A percentile compares a stretch with the other conserved stretches of the same genome.
These are phyloP conservation scores for Warburgia ugandensis DNA, from an alignment of 164 flowering plant species.

Conservation along the genomic window DNA sequence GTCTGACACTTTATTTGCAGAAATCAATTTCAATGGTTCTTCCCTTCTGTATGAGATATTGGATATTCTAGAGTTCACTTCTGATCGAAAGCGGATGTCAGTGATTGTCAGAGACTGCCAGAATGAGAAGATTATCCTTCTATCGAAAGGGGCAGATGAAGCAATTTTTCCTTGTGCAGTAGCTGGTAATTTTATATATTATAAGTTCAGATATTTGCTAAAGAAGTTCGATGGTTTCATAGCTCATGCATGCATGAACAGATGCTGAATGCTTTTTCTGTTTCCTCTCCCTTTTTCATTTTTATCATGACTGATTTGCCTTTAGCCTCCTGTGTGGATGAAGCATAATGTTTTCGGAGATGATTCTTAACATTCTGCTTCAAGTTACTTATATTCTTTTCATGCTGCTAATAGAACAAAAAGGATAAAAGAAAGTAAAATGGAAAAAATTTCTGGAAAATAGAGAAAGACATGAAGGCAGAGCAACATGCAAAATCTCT, in stretches of 20 bases:
- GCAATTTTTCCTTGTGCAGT: slow-evolving; percentile 69
- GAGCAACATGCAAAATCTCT: no score
- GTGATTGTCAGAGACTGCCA: slow-evolving; percentile 69
- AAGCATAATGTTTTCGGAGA: neutral
- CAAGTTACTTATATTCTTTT: no score
- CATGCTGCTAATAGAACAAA: no score
- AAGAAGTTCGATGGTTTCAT: no score
- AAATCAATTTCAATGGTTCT: slow-evolving; percentile 57
- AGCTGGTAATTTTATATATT: no score
- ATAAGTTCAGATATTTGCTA: no score
- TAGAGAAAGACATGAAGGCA: no score
- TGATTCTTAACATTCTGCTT: no score
- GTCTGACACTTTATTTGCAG: slow-evolving; percentile 37
- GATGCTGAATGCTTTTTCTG: neutral
- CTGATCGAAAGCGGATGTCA: slow-evolving; percentile 98
- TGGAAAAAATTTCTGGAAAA: no score
- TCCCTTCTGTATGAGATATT: slow-evolving; percentile 59
- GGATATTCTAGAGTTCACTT: slow-evolving; percentile 94
- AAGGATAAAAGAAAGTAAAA: no score
- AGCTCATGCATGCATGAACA: neutral
- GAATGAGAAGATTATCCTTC: slow-evolving; percentile 64
- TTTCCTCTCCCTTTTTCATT: no score
- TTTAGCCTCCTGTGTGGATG: neutral
- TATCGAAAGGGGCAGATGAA: slow-evolving; percentile 99
- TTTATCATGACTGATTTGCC: no score